Evolutionary conservation across 495 filamentous ascomycete species (phyloP), one percentile per base, ranked within the genome.

Genomic region (Aspergillus baeticus): DNA sequence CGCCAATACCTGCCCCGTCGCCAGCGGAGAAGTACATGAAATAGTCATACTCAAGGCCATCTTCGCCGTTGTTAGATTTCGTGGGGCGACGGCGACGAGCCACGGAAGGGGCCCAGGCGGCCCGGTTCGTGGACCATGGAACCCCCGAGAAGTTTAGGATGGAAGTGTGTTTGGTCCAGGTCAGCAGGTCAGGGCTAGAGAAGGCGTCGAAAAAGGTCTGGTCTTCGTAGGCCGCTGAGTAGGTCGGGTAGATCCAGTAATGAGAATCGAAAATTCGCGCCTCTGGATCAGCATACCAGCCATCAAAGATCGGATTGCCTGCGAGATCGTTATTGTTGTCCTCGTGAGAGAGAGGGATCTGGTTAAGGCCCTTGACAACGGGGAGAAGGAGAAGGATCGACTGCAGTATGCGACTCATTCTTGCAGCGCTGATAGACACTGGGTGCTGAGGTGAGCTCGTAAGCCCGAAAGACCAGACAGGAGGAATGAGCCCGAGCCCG

Each of bases 231-330:
- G 60, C 47, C 7, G 65, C 63, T 13, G 70, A 77, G 39, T 68
- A 61, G 3, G 77, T 77, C 3, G 77, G 71, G 58, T 70, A 80
- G 18, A 80, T 70, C 70, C 72, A 80, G 63, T 75, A 78, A 10
- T 60, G 46, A 20, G 52, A 54, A 4, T 70, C 49, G 61, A 74
- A 78, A 64, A 75, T 69, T 54, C 68, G 71, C 26, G 71, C 73
- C 57, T 77, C 76, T 0, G 77, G 77, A 52, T 80, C 77, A 13
- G 73, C 77, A 55, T 80, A 79, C 76, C 74, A 79, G 54, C 73
- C 70, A 3, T 65, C 57, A 20, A 78, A 63, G 26, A 78, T 62
- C 14, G 76, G 76, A 52, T 78, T 78, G 42, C 65, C 65, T 35
- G 64, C 38, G 43, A 45, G n/a, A 39, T 34, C 36, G 36, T 29